Conservation (phyloP, 306 rosid species). For the Elaeagnus macrophylla region DNA sequence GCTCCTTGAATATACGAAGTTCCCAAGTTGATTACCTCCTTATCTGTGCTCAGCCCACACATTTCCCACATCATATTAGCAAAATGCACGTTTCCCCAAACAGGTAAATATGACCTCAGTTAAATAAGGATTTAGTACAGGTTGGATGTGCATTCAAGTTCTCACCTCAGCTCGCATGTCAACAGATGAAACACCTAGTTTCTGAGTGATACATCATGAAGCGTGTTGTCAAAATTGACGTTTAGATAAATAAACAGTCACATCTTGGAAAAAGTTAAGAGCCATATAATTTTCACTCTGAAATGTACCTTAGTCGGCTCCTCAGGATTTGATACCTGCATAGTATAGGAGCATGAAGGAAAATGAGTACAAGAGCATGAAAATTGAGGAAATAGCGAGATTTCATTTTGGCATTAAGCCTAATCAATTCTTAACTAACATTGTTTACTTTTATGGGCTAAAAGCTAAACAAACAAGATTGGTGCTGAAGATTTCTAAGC, state of each 20-base stretch:
- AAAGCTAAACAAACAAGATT: too few species aligned
- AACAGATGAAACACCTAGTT: conserved; percentile 20
- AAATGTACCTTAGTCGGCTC: conserved; percentile 43
- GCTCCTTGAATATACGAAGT: conserved; percentile 57
- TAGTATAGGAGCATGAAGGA: too few species aligned
- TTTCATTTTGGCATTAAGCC: too few species aligned
- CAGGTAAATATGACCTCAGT: neutral
- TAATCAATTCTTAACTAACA: too few species aligned
- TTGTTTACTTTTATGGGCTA: too few species aligned
- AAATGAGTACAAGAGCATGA: too few species aligned
- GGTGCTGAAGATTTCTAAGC: too few species aligned
- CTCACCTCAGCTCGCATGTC: conserved; percentile 78
- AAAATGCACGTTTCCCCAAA: neutral
- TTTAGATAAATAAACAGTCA: neutral
- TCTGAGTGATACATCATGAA: conserved; percentile 33
- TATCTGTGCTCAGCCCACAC: conserved; percentile 33
- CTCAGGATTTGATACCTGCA: conserved; percentile 31
- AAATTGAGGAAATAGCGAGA: too few species aligned
- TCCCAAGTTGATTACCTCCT: conserved; percentile 96
- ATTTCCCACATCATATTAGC: too few species aligned
- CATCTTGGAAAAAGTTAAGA: neutral
- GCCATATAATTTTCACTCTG: neutral
- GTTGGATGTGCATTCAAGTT: conserved; percentile 5
- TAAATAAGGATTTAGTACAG: neutral
- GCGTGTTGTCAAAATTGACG: conserved; percentile 1